phyloP scores from a whole-genome alignment of 1,284 basidiomycete species.

The Marasmius sp. region DNA sequence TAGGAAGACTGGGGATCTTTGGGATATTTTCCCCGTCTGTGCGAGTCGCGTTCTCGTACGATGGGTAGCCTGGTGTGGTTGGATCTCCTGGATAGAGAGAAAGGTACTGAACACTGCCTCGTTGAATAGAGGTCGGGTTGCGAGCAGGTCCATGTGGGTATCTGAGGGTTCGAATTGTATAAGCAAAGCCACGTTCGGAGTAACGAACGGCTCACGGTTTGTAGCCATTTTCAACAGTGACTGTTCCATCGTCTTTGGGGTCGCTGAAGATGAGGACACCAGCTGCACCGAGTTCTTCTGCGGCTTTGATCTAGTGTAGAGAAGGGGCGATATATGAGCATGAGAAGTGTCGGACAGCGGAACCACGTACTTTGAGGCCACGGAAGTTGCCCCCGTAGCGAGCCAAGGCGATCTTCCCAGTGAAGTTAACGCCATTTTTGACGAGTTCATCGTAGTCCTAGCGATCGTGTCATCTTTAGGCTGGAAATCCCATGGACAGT shows the following conservation, averaged over 20 bases:
- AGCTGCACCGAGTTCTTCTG: constrained; percentile 71
- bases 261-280: constrained; percentile 75
- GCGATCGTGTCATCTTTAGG: background rate
- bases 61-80: constrained; percentile 74
- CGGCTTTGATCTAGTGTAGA: constrained; percentile 55
- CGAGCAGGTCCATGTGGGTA: constrained; percentile 82
- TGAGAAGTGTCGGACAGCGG: background rate
- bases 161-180: constrained; percentile 8
- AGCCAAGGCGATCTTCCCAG: constrained; percentile 69
- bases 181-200: background rate
- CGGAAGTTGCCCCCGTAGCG: constrained; percentile 77
- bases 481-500: background rate
- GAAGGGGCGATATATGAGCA: background rate
- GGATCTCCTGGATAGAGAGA: constrained; percentile 75
- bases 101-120: constrained; percentile 78
- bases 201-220: constrained; percentile 26
- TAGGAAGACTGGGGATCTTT: constrained; percentile 68
- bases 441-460: constrained; percentile 59
- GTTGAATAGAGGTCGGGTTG: constrained; percentile 71
- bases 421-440: constrained; percentile 60
- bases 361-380: constrained; percentile 58
- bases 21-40: constrained; percentile 64
- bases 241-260: constrained; percentile 74
- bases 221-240: constrained; percentile 70
- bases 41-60: constrained; percentile 77